Evolutionary conservation across 1,139 yeast species (phyloP), one percentile per base, ranked within the genome.

Genomic region (Yamadazyma dushanensis): DNA sequence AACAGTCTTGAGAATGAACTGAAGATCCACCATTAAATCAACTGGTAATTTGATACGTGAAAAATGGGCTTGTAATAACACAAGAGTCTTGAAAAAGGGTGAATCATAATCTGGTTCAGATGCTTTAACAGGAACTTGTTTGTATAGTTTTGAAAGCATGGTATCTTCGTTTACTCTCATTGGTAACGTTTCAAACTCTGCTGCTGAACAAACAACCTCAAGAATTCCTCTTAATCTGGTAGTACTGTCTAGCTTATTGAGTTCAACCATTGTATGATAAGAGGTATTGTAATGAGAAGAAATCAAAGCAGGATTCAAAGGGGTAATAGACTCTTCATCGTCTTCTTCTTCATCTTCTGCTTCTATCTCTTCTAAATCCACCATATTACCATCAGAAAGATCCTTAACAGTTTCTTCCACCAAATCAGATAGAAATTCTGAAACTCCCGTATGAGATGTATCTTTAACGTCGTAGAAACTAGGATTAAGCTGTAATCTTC

Each of bases 391-490:
- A 3, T 78, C 78, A 2, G 62, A 65, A 34, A 94, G 64, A 18
- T 86, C 95, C 17, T 70, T 71, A 44, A 92, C 56, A 0, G 88
- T 71, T n/a, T 62, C 67, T 51, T 92, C 97, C 17, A 92, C 83
- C 22, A 88, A 54, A 34, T 88, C 96, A 0, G 97, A 89, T 34
- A 92, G 63, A 56, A 72, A 88, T 39, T 83, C 89, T 1, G 95
- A 86, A 10, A 92, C 58, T 0, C 94, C 95, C 27, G 76, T 61
- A 34, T 78, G 79, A 0, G 86, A 66, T 2, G 74, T 68, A 43
- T 81, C 86, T 26, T 68, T 67, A 17, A 87, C 74, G 15, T 90
- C 96, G 53, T 94, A 94, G 55, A 77, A 94, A 43, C 95, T 80
- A 2, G 98, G 97, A 54, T 94, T 94, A 29, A 78, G 70, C 39